Base-by-base conservation (phyloP, 2,329 filamentous ascomycete genomes). In the Fusarium agapanthi region DNA sequence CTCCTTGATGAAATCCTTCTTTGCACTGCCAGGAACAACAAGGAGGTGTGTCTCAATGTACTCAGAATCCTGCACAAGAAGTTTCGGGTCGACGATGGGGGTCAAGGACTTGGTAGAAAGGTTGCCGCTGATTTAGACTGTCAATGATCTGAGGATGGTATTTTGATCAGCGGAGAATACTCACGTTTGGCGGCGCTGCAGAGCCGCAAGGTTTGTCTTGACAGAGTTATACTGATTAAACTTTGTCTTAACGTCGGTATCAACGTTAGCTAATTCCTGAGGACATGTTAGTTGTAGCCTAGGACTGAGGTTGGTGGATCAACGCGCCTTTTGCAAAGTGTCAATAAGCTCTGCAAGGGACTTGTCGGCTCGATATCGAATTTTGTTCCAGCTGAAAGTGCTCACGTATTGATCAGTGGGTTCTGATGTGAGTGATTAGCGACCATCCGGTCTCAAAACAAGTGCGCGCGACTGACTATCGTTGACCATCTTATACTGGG, bases 31-130 rank as follows among this genome's bases (percentile, higher is more conserved):
- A 6, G 96, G 96, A 14, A 99, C 93, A 26, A 94, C 96, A 75
- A 99, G 88, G 35, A 99, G 90, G 81, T 98, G 95, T 35, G 96
- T 98, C 84, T 98, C 95, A 76, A 99, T 91, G 83, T 97, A 98
- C 84, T 99, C 96, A 26, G 95, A 98, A 80, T 97, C 91, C 82
- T 92, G 93, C 72, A 98, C 89, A 47, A 97, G 88, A 66, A 95
- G 84, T 61, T 88, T 86, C 14, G 95, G 95, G 78, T 95, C 89
- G 76, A 99, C 92, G 71, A 98, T 90, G 18, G 94, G 91, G n/a
- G 93, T 91, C 73, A 99, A 91, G 18, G 95, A 98, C 81, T 95
- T 97, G 76, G 95, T 98, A 28, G 95, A 89, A 53, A 99, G 92
- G 81, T 98, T 99, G 73, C 96, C 96, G 58, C 93, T 95, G 72